These are phyloP conservation scores for Gamsiella multidivaricata DNA, from an alignment of 192 early-diverging fungal species.

Conservation along the genomic window DNA sequence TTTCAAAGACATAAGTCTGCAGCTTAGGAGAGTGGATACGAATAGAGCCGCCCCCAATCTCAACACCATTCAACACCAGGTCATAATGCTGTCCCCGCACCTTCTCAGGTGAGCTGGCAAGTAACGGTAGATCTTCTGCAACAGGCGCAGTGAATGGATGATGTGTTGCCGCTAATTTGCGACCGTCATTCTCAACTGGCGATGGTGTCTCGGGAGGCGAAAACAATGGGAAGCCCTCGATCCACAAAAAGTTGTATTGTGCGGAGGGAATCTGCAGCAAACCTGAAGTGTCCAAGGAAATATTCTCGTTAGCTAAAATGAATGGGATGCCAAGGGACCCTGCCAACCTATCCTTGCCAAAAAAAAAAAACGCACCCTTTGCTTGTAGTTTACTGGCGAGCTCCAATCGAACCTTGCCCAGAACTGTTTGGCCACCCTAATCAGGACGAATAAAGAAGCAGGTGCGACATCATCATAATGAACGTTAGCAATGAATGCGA, in stretches of 20 bases:
- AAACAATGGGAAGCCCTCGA: conserved; percentile 92
- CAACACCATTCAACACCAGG: conserved; percentile 89
- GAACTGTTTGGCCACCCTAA: conserved; percentile 59
- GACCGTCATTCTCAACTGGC: conserved; percentile 8
- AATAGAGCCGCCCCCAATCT: conserved; percentile 92
- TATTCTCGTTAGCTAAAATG: neutral
- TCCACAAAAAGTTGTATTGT: conserved; percentile 82
- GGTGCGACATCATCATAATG: too few species aligned
- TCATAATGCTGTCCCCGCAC: conserved; percentile 89
- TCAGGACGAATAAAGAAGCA: too few species aligned
- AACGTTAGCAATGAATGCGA: neutral
- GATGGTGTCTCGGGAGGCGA: conserved; percentile 69
- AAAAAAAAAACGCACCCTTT: conserved; percentile 53
- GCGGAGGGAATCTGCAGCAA: conserved; percentile 57
- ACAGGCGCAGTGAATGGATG: conserved; percentile 93
- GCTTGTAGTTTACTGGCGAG: conserved; percentile 62
- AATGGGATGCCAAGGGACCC: too few species aligned
- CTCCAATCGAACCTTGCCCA: conserved; percentile 60
- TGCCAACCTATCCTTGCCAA: too few species aligned
- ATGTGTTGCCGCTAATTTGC: conserved; percentile 75
- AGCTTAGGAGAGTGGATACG: conserved; percentile 83
- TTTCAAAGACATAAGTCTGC: conserved; percentile 79
- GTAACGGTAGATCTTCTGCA: conserved; percentile 70
- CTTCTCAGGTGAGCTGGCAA: conserved; percentile 71
- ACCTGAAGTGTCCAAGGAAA: conserved; percentile 48